Evolutionary conservation across 2,329 filamentous ascomycete species (phyloP), one percentile per base, ranked within the genome.

Genomic region (Grosmannia serpens): DNA sequence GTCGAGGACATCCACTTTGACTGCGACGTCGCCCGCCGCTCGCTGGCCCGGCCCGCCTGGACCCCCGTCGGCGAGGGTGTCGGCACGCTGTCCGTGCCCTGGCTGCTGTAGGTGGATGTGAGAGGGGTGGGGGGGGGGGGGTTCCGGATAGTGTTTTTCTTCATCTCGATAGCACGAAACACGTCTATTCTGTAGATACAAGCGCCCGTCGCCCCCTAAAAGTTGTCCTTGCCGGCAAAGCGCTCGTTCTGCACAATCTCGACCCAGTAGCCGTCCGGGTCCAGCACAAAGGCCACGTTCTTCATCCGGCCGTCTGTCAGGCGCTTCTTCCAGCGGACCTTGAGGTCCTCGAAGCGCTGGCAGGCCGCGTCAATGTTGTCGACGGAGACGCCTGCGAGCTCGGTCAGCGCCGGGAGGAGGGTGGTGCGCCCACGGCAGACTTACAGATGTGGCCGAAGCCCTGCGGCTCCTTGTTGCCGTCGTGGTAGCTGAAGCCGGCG

Each of bases 391-490:
- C 84, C 85, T 88, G 55, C n/a, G 29, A 20, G 20, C 49, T 52
- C 31, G 44, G 38, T 20, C 2, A 35, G 27, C n/a, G n/a, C n/a
- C n/a, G n/a, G n/a, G n/a, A n/a, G n/a, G n/a, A n/a, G n/a, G n/a
- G n/a, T n/a, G n/a, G n/a, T n/a, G n/a, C n/a, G n/a, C n/a, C n/a
- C n/a, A n/a, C n/a, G n/a, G n/a, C n/a, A 33, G 31, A 77, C 82
- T 75, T 72, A 87, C 90, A 95, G 62, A 96, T 91, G 68, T 96
- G 91, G 0, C 92, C 91, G 64, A 96, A 97, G 1, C 94, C 94
- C 71, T 96, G 91, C 0, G 92, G 92, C 70, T 95, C 78, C 49
- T 85, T 78, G 71, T 99, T 99, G 44, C 94, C 94, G 66, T 95
- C 86, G 73, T 99, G 92, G 70, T 99, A 99, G 64, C 81, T 82